Conservation (phyloP, 805 yeast species). For the Vanderwaltozyma polyspora region DNA sequence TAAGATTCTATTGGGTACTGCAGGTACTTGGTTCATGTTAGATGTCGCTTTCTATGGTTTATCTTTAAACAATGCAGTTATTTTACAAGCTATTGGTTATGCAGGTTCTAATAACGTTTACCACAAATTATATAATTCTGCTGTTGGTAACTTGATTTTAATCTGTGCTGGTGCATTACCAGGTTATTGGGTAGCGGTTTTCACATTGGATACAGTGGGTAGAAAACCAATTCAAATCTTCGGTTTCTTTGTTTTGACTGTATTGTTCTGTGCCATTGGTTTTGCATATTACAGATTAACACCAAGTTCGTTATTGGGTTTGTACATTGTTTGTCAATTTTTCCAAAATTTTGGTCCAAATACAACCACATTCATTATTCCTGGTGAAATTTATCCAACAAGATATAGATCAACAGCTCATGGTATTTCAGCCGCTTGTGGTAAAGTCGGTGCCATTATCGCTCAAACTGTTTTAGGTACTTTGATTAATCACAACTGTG, state of each 20-base stretch:
- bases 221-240: constrained; percentile 72
- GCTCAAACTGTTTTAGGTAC: constrained; percentile 86
- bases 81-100: constrained; percentile 74
- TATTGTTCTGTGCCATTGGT: constrained; percentile 68
- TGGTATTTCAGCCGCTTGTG: constrained; percentile 87
- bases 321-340: constrained; percentile 73
- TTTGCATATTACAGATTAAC: constrained; percentile 66
- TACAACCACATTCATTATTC: constrained; percentile 80
- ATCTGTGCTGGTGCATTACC: constrained; percentile 93
- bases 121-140: constrained; percentile 56
- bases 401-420: constrained; percentile 94
- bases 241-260: constrained; percentile 65
- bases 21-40: constrained; percentile 82
- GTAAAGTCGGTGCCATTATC: constrained; percentile 87
- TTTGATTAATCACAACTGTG: constrained; percentile 66
- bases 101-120: constrained; percentile 65
- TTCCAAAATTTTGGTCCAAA: constrained; percentile 92
- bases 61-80: constrained; percentile 69
- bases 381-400: constrained; percentile 90
- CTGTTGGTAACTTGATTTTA: constrained; percentile 87
- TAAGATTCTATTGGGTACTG: constrained; percentile 77
- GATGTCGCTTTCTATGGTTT: constrained; percentile 89
- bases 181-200: constrained; percentile 82
- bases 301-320: constrained; percentile 58
- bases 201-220: constrained; percentile 70